Percentiles rank a stretch among this genome's conserved stretches.
phyloP scores from a whole-genome alignment of 805 yeast genomes.

The Clavispora fructus region DNA sequence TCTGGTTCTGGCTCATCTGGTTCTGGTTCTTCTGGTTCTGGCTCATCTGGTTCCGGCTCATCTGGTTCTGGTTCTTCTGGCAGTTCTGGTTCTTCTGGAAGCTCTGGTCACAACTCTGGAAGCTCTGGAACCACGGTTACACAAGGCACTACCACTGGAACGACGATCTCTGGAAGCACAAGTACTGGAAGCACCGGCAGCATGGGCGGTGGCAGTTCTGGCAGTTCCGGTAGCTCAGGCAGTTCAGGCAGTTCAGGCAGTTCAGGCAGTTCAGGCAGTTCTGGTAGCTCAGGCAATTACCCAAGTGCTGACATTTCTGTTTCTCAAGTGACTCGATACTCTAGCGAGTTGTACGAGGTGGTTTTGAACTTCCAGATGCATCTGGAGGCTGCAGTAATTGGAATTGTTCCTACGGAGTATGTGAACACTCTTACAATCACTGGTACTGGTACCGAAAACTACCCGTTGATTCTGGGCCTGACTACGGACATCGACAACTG shows the following conservation, averaged over 20 bases:
- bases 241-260: too few relatives aligned
- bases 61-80: too few relatives aligned
- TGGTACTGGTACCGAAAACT: slow-evolving; percentile 6
- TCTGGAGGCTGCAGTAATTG: slow-evolving; percentile 1
- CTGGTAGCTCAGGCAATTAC: not conserved
- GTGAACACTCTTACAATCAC: slow-evolving; percentile 1
- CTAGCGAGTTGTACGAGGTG: slow-evolving; percentile 4
- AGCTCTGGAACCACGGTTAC: not conserved
- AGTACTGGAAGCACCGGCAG: too few relatives aligned
- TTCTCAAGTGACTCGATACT: not conserved
- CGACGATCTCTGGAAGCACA: too few relatives aligned
- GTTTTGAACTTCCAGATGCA: slow-evolving; percentile 5
- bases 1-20: too few relatives aligned
- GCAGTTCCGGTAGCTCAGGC: too few relatives aligned
- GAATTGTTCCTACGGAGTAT: not conserved
- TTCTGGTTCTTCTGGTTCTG: too few relatives aligned
- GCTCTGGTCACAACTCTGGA: too few relatives aligned
- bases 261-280: not conserved
- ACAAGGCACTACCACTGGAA: too few relatives aligned
- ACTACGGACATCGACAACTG: not conserved
- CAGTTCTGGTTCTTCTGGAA: too few relatives aligned
- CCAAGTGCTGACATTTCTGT: not conserved
- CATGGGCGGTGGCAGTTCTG: too few relatives aligned
- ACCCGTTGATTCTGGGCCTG: slow-evolving; percentile 1
- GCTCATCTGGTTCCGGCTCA: too few relatives aligned